Conservation (phyloP, 2,329 filamentous ascomycete genomes). For the Neurospora sp. region DNA sequence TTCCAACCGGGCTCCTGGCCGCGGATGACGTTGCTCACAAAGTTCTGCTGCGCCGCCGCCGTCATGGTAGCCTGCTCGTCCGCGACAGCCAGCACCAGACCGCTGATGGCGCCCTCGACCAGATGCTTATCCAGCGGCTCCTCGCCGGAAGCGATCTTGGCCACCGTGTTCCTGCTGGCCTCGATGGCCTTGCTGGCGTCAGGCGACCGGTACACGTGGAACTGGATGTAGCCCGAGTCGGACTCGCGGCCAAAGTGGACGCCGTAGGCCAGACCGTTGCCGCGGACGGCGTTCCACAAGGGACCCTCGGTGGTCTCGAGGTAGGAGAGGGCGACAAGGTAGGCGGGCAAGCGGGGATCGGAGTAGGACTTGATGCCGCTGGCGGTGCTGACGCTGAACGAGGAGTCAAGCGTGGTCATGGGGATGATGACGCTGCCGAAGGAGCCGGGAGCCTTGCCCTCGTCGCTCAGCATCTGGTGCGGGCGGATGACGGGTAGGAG, state of each 20-base stretch:
- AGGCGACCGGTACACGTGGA: slow-evolving; percentile 82
- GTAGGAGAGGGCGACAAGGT: slow-evolving; percentile 83
- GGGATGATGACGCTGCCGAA: slow-evolving; percentile 71
- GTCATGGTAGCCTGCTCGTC: slow-evolving; percentile 83
- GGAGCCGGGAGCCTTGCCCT: slow-evolving; percentile 65
- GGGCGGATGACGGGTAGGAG: slow-evolving; percentile 63
- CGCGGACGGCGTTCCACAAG: slow-evolving; percentile 86
- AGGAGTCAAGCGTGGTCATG: slow-evolving; percentile 87
- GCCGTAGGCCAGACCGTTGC: slow-evolving; percentile 88
- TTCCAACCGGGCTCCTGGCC: slow-evolving; percentile 69
- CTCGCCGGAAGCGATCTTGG: slow-evolving; percentile 61
- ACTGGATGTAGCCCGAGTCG: slow-evolving; percentile 71
- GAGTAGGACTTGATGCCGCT: slow-evolving; percentile 65
- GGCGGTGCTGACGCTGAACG: slow-evolving; percentile 69
- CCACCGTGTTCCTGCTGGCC: slow-evolving; percentile 64
- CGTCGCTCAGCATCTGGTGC: slow-evolving; percentile 60
- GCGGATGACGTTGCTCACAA: slow-evolving; percentile 69
- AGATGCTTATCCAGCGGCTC: slow-evolving; percentile 67
- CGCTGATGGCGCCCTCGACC: slow-evolving; percentile 82
- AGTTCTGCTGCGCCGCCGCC: slow-evolving; percentile 72
- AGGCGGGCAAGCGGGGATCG: slow-evolving; percentile 68
- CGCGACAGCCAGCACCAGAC: slow-evolving; percentile 76
- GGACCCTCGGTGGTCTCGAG: slow-evolving; percentile 90
- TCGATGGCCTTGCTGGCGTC: slow-evolving; percentile 79
- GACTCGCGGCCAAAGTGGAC: slow-evolving; percentile 67